These are phyloP conservation scores for Tagetes erecta DNA, from an alignment of 129 eudicot genomes.

Conservation along the genomic window DNA sequence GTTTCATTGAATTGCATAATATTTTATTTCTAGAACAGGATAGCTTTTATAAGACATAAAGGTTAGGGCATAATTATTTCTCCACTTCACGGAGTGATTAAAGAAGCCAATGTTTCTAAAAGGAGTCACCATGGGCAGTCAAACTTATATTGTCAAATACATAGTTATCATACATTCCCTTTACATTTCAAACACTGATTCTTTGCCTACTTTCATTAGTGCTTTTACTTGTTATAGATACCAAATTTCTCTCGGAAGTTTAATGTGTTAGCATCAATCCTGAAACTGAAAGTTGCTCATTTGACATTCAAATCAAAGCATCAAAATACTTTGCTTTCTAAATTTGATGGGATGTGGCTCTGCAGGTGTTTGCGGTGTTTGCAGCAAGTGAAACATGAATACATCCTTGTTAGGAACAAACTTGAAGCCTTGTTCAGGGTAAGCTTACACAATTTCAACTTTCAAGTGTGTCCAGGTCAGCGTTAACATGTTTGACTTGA, in stretches of 20 bases:
- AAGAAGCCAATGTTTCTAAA: not conserved
- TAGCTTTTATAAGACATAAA: too few relatives aligned
- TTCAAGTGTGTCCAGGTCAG: not conserved
- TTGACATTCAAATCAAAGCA: not conserved
- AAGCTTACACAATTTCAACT: not conserved
- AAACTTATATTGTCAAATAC: slow-evolving; percentile 7
- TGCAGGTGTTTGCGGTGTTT: slow-evolving; percentile 64
- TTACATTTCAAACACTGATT: not conserved
- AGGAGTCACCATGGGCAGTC: not conserved
- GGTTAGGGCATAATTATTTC: too few relatives aligned
- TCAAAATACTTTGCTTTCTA: slow-evolving; percentile 1
- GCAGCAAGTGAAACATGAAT: slow-evolving; percentile 66
- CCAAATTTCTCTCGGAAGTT: not conserved
- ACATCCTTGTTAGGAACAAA: slow-evolving; percentile 66
- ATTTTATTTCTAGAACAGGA: too few relatives aligned
- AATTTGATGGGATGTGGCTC: slow-evolving; percentile 13
- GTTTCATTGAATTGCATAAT: too few relatives aligned
- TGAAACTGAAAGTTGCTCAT: not conserved
- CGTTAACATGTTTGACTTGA: not conserved
- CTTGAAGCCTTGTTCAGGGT: slow-evolving; percentile 74
- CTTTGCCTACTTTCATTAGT: not conserved
- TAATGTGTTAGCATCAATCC: not conserved
- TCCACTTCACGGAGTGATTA: too few relatives aligned
- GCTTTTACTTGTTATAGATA: not conserved
- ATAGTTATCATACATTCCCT: not conserved